phyloP scores from a whole-genome alignment of 2,329 filamentous ascomycete species.

The Blastomyces percursus region DNA sequence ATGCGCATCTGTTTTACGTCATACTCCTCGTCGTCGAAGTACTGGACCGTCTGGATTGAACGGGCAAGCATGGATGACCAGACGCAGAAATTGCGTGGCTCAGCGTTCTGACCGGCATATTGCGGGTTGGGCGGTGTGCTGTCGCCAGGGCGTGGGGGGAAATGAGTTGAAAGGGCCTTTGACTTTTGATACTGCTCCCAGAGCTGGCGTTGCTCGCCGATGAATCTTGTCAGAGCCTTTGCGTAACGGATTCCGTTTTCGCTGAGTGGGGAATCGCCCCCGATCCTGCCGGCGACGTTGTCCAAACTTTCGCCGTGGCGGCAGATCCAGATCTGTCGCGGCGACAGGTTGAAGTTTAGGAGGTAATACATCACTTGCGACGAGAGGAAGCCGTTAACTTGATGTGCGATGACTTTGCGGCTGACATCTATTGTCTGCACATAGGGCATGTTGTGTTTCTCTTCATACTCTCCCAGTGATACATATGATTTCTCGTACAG shows the following conservation, averaged over 20 bases:
- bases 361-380: constrained; percentile 90
- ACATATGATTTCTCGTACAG: constrained; percentile 94
- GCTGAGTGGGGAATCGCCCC: constrained; percentile 77
- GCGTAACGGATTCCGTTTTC: constrained; percentile 71
- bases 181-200: constrained; percentile 77
- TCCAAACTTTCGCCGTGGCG: constrained; percentile 85
- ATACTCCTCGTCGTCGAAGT: constrained; percentile 91
- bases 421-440: constrained; percentile 98
- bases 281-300: constrained; percentile 78
- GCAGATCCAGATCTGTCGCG: constrained; percentile 96
- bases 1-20: constrained; percentile 97
- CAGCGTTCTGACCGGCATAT: constrained; percentile 41
- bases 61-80: constrained; percentile 97
- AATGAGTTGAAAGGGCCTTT: constrained; percentile 64
- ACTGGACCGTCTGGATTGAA: constrained; percentile 74
- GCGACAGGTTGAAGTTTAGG: constrained; percentile 91
- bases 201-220: constrained; percentile 64
- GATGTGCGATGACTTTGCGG: constrained; percentile 81
- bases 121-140: constrained; percentile 92
- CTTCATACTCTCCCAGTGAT: constrained; percentile 81
- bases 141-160: constrained; percentile 84
- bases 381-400: constrained; percentile 82
- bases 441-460: constrained; percentile 81
- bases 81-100: constrained; percentile 81
- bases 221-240: constrained; percentile 67